Percentiles rank a stretch among this genome's conserved stretches.
Evolutionary conservation across 108 stramenopile species (phyloP).

Genomic region (Aurantiochytrium sp.): DNA sequence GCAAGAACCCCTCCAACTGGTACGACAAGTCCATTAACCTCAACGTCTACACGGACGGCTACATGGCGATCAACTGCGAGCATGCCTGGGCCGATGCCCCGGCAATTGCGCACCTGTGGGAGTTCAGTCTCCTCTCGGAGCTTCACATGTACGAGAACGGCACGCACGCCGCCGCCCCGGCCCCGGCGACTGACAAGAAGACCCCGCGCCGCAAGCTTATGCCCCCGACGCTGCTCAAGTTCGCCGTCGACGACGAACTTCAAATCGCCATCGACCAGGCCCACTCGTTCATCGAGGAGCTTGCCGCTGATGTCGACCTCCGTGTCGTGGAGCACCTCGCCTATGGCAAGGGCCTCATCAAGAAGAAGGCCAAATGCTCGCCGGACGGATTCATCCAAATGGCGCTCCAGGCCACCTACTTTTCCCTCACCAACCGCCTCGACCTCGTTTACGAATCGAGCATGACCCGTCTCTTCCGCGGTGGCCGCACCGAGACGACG

Average conservation of each 20-base stretch:
- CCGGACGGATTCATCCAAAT: constrained; percentile 21
- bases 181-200: neutral
- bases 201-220: neutral
- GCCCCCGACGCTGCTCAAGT: neutral
- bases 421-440: neutral
- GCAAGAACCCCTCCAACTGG: neutral
- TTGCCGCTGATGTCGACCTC: neutral
- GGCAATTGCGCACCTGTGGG: constrained; percentile 11
- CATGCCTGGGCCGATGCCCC: constrained; percentile 30
- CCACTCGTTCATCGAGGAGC: neutral
- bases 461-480: constrained; percentile 25
- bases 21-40: constrained; percentile 25
- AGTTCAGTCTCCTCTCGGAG: neutral
- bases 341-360: constrained; percentile 31
- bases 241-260: neutral
- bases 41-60: neutral
- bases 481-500: constrained; percentile 24
- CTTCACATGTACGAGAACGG: neutral
- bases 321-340: neutral
- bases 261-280: neutral
- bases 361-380: neutral
- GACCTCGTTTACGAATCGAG: constrained; percentile 22
- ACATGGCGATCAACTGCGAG: constrained; percentile 15
- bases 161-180: neutral
- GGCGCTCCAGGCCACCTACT: constrained; percentile 26